phyloP scores from a whole-genome alignment of 1,284 basidiomycete species.

The Cystobasidium pallidum region DNA sequence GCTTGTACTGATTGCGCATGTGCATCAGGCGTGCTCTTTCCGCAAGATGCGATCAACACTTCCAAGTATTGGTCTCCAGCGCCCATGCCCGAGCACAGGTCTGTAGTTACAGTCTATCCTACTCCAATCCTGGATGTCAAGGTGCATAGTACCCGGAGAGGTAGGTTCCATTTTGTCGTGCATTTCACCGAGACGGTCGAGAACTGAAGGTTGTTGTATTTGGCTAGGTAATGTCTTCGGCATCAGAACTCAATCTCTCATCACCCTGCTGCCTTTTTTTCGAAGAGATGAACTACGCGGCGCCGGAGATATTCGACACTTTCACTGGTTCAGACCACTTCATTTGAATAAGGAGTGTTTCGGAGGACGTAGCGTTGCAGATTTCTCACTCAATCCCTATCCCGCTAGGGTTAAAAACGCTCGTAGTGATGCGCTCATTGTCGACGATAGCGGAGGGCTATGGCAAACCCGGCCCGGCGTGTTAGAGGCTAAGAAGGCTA shows the following conservation, averaged over 20 bases:
- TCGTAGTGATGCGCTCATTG: neutral
- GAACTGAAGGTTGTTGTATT: neutral
- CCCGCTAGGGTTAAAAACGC: neutral
- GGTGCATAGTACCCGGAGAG: neutral
- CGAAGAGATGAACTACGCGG: neutral
- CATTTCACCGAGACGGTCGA: neutral
- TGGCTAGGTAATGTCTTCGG: conserved; percentile 9
- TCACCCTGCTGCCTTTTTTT: neutral
- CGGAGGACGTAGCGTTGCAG: neutral
- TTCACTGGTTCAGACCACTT: neutral
- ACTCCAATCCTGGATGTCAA: conserved; percentile 25
- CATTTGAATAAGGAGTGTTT: conserved; percentile 3
- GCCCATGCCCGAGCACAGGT: neutral
- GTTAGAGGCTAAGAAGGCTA: neutral
- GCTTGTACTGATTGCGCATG: neutral
- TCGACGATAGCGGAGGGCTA: neutral
- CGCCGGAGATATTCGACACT: conserved; percentile 1
- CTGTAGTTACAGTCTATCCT: neutral
- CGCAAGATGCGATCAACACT: conserved; percentile 11
- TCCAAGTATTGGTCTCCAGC: conserved; percentile 8
- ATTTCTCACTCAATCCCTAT: conserved; percentile 10
- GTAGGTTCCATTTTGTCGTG: neutral
- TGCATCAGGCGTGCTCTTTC: conserved; percentile 4
- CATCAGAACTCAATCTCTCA: neutral
- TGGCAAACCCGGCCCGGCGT: conserved; percentile 14